phyloP scores from a whole-genome alignment of 2,329 filamentous ascomycete genomes.

The Corinectria fuckeliana region DNA sequence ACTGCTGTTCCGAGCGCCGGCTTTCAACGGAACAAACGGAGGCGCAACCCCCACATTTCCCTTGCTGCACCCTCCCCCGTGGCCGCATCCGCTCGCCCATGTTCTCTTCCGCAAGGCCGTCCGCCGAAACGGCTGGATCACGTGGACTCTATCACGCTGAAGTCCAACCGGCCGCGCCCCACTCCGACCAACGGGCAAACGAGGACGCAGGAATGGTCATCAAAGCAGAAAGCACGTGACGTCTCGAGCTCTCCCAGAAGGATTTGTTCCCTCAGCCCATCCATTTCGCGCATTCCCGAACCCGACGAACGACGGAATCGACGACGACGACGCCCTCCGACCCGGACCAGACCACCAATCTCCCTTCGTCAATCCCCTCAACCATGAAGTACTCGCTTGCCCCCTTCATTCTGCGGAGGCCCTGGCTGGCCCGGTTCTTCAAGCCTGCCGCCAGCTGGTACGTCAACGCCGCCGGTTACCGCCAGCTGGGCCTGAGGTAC shows the following conservation, averaged over 20 bases:
- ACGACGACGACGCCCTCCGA: slow-evolving; percentile 20
- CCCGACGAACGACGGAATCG: slow-evolving; percentile 30
- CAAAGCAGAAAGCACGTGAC: slow-evolving; percentile 42
- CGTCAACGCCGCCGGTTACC: slow-evolving; percentile 86
- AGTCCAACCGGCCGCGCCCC: slow-evolving; percentile 8
- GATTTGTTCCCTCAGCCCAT: slow-evolving; percentile 43
- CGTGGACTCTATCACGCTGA: slow-evolving; percentile 15
- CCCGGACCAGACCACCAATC: slow-evolving; percentile 13
- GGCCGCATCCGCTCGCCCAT: slow-evolving; percentile 21
- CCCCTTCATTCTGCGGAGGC: slow-evolving; percentile 80
- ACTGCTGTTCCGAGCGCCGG: slow-evolving; percentile 32
- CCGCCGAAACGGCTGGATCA: slow-evolving; percentile 11
- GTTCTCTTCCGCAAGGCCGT: neutral
- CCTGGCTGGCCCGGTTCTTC: slow-evolving; percentile 80
- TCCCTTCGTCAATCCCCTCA: slow-evolving; percentile 41
- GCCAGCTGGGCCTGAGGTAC: slow-evolving; percentile 90
- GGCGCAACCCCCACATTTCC: slow-evolving; percentile 29
- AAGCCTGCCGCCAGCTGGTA: slow-evolving; percentile 90
- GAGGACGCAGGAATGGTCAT: slow-evolving; percentile 37
- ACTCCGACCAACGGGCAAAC: slow-evolving; percentile 28
- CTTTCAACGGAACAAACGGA: slow-evolving; percentile 28
- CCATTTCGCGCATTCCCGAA: slow-evolving; percentile 45
- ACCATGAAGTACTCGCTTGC: slow-evolving; percentile 76
- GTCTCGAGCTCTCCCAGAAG: slow-evolving; percentile 40
- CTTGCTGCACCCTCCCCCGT: slow-evolving; percentile 11